These are phyloP conservation scores for Calonectria pteridis DNA, from an alignment of 2,329 filamentous ascomycete species.

Conservation along the genomic window DNA sequence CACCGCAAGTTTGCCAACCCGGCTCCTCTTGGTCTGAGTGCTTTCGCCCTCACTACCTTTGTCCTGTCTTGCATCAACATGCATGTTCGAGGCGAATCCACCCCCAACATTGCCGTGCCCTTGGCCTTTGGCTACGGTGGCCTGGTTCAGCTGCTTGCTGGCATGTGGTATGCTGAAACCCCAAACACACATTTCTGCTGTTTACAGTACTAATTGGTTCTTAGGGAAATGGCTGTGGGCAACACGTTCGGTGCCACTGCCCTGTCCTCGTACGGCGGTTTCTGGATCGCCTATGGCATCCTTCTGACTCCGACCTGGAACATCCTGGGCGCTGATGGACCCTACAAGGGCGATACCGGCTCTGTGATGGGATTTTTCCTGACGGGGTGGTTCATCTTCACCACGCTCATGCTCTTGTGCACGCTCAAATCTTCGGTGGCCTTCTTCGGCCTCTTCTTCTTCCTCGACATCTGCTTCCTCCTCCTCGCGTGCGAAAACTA, in stretches of 20 bases:
- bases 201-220: conserved; percentile 17
- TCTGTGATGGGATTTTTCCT: conserved; percentile 81
- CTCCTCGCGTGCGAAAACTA: conserved; percentile 76
- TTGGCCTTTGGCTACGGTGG: conserved; percentile 82
- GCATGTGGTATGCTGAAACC: conserved; percentile 79
- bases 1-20: conserved; percentile 84
- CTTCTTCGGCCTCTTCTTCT: conserved; percentile 83
- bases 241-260: conserved; percentile 90
- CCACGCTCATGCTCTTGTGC: conserved; percentile 78
- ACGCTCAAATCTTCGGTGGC: conserved; percentile 83
- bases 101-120: conserved; percentile 76
- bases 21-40: conserved; percentile 80
- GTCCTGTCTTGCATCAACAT: conserved; percentile 82
- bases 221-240: conserved; percentile 86
- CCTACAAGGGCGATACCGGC: conserved; percentile 59
- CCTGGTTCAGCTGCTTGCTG: conserved; percentile 79
- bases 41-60: conserved; percentile 87
- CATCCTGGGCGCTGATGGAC: conserved; percentile 61
- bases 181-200: neutral
- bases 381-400: conserved; percentile 88
- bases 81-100: conserved; percentile 68
- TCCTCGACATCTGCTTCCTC: conserved; percentile 81
- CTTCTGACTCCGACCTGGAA: conserved; percentile 77
- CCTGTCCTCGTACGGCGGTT: conserved; percentile 84
- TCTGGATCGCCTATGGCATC: conserved; percentile 84